Evolutionary conservation across 257 asterid species (phyloP).

Genomic region (Parsonsia alboflavescens): DNA sequence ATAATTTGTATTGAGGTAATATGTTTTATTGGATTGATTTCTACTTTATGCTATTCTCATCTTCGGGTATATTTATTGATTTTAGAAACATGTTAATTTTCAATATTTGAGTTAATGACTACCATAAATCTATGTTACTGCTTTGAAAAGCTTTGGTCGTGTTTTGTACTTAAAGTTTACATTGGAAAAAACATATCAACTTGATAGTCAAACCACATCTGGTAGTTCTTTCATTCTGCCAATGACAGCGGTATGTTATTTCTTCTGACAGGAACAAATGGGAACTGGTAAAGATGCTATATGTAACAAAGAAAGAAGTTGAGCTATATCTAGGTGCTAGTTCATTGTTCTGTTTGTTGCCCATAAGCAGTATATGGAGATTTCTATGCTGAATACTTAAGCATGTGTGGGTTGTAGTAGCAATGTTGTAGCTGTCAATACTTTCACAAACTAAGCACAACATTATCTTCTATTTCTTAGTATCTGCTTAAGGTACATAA

Average conservation of each 20-base stretch:
- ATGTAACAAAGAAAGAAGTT: background rate
- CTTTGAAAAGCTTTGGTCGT: background rate
- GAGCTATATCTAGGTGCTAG: background rate
- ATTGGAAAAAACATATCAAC: background rate
- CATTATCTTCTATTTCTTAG: background rate
- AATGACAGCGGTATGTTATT: background rate
- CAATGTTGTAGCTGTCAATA: too few relatives aligned
- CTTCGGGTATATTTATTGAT: background rate
- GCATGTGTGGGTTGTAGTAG: background rate
- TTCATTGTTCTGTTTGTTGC: too few relatives aligned
- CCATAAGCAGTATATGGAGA: background rate
- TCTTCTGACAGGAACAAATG: background rate
- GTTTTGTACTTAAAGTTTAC: slow-evolving; percentile 1
- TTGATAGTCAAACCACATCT: background rate
- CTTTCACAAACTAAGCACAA: background rate
- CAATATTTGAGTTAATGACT: background rate
- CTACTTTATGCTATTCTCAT: slow-evolving; percentile 4
- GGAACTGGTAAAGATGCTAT: background rate
- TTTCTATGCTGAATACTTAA: background rate
- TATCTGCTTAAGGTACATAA: background rate
- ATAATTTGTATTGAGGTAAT: slow-evolving; percentile 97
- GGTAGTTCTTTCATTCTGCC: background rate
- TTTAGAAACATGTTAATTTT: background rate
- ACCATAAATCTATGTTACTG: background rate
- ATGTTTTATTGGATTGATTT: slow-evolving; percentile 21